Evolutionary conservation across 1,284 basidiomycete genomes (phyloP), one percentile per base, ranked within the genome.

Genomic region (Blastosporella zonata): DNA sequence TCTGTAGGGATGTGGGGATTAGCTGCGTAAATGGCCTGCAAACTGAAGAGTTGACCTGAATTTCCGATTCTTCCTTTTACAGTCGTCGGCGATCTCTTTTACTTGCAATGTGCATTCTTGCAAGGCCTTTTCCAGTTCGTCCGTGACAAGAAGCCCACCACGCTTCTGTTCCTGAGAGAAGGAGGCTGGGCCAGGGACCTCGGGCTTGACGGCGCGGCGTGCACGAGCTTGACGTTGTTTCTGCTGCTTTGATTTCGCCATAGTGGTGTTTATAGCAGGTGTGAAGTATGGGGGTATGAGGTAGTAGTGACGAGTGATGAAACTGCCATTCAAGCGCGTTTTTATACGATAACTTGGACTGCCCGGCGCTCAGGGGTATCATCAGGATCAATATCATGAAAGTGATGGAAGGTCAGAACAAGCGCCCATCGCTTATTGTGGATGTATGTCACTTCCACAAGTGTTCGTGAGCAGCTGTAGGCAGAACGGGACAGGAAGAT

Each of bases 51-150:
- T 70, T 67, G 6, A 50, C 54, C 72, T 62, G 51, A 73, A 75
- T 50, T 70, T 73, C 27, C 72, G 59, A 46, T 75, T 76, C 54
- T 64, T 65, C 8, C 57, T 59, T 36, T 64, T 55, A 58, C 74
- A 76, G 27, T 72, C 65, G 6, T 17, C 28, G 28, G 42, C 36
- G 17, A 49, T 49, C 36, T 44, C 41, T 23, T 17, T 20, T 7
- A 44, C 42, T 23, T 43, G 47, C 5, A 22, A 21, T 13, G 39
- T 45, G n/a, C 48, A 43, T 40, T 49, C 48, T 35, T 49, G 34
- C 6, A 49, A 13, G n/a, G 48, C 48, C 15, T 41, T 49, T 27
- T 33, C 8, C 12, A 45, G 25, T 38, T 48, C 47, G n/a, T 29
- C 41, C 0, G 47, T 48, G n/a, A 48, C 40, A 10, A 48, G 35